These are phyloP conservation scores for Blastobotrys ciferrii DNA, from an alignment of 1,139 yeast genomes.

Conservation along the genomic window DNA sequence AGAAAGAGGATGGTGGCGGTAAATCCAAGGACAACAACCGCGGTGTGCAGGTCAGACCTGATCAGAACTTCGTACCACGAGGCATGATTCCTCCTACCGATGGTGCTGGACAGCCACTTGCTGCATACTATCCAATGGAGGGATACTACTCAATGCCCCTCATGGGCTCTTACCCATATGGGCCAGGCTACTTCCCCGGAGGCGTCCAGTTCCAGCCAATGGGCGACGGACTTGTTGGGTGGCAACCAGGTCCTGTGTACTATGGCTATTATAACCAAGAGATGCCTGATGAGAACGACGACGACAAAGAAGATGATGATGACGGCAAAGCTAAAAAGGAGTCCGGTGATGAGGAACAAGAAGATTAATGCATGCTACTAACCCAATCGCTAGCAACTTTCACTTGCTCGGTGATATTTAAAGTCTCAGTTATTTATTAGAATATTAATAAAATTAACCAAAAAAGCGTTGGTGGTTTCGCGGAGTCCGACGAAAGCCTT, in stretches of 20 bases:
- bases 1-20: too few species aligned
- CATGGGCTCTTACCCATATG: neutral
- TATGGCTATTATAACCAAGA: neutral
- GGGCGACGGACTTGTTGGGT: neutral
- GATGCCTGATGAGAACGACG: conserved; percentile 1
- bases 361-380: neutral
- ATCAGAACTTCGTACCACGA: neutral
- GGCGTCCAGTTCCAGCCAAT: conserved; percentile 1
- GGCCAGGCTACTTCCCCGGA: neutral
- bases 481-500: too few species aligned
- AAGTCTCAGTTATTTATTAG: neutral
- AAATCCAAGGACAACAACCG: neutral
- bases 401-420: neutral
- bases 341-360: neutral
- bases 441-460: too few species aligned
- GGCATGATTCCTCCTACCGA: neutral
- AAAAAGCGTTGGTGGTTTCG: too few species aligned
- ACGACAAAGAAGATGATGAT: neutral
- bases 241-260: neutral
- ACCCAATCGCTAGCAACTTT: neutral
- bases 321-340: conserved; percentile 1
- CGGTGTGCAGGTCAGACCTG: neutral
- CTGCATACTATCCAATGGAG: conserved; percentile 2
- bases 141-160: neutral
- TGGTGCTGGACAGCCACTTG: neutral